Conservation (phyloP, 805 yeast genomes). For the Candida ipomoeae region DNA sequence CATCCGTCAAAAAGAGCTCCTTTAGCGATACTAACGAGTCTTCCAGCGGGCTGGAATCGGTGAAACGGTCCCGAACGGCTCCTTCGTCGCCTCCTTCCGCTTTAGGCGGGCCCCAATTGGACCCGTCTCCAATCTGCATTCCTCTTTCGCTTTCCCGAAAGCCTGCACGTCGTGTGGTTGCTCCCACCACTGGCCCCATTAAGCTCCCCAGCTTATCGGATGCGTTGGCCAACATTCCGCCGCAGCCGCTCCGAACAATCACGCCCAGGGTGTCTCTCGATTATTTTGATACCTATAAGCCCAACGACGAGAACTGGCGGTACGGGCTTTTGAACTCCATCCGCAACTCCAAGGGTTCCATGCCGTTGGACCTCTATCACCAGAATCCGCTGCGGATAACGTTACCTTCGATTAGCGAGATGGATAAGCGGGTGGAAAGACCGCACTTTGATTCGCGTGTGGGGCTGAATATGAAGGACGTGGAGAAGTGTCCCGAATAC, state of each 20-base stretch:
- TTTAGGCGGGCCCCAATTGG: neutral
- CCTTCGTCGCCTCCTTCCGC: slow-evolving; percentile 14
- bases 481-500: slow-evolving; percentile 45
- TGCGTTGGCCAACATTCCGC: neutral
- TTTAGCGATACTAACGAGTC: slow-evolving; percentile 20
- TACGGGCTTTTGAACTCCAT: slow-evolving; percentile 37
- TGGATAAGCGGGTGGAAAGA: slow-evolving; percentile 14
- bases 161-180: too few relatives aligned
- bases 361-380: neutral
- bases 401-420: slow-evolving; percentile 14
- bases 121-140: neutral
- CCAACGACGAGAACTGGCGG: slow-evolving; percentile 43
- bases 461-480: slow-evolving; percentile 41
- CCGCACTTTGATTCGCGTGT: slow-evolving; percentile 39
- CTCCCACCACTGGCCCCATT: slow-evolving; percentile 1
- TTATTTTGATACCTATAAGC: slow-evolving; percentile 43
- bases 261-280: slow-evolving; percentile 40
- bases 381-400: neutral
- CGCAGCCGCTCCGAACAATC: neutral
- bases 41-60: neutral
- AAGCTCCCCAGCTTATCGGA: slow-evolving; percentile 35
- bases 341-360: slow-evolving; percentile 18
- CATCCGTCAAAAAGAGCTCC: slow-evolving; percentile 24
- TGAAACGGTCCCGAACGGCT: slow-evolving; percentile 11
- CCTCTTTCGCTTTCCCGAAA: neutral